A percentile compares a stretch with the other conserved stretches of the same genome.
Evolutionary conservation across 2,329 filamentous ascomycete species (phyloP).

Genomic region (Verticillium longisporum): DNA sequence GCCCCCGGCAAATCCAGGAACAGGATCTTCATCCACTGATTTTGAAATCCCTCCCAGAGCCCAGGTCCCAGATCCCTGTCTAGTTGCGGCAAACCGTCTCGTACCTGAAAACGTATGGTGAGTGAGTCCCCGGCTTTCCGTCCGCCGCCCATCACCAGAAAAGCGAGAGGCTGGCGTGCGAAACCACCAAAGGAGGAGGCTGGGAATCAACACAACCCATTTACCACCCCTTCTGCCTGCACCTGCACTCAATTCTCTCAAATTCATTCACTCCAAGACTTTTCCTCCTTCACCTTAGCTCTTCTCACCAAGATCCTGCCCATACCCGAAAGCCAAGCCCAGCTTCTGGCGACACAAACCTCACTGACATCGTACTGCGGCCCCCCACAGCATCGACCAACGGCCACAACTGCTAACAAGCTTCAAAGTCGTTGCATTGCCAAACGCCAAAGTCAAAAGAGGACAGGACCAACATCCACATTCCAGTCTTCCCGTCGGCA

Average conservation of each 20-base stretch:
- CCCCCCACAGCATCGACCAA: not conserved
- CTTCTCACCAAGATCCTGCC: not conserved
- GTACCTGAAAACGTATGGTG: not conserved
- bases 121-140: not conserved
- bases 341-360: not conserved
- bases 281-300: conserved; percentile 4
- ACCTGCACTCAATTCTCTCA: conserved; percentile 4
- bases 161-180: not conserved
- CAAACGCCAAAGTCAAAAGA: not conserved
- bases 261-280: conserved; percentile 6
- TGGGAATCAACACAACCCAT: conserved; percentile 1
- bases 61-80: not conserved
- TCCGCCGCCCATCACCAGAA: not conserved
- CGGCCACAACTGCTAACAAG: not conserved
- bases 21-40: not conserved
- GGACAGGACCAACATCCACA: not conserved
- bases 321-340: conserved; percentile 1
- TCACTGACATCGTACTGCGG: not conserved
- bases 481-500: not conserved
- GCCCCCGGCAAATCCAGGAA: conserved; percentile 3
- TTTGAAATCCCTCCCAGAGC: not conserved
- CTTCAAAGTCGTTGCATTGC: not conserved
- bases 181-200: not conserved
- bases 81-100: not conserved
- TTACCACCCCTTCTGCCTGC: not conserved